A percentile compares a stretch with the other conserved stretches of the same genome.
phyloP scores from a whole-genome alignment of 1,139 yeast genomes.

The Geotrichum histeridarum region DNA sequence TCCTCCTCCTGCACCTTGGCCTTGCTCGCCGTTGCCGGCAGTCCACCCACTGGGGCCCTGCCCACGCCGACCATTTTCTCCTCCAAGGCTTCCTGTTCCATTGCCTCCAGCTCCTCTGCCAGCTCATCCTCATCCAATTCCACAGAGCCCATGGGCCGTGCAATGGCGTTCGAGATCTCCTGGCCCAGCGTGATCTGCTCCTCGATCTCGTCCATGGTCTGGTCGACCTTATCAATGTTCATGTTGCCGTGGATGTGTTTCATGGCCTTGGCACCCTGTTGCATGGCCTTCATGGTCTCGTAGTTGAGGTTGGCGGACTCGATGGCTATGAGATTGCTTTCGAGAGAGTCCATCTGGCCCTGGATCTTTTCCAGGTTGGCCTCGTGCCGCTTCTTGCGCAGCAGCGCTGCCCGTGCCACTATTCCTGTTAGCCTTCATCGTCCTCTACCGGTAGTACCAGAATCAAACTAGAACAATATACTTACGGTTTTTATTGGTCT shows the following conservation, averaged over 20 bases:
- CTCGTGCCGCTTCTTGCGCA: conserved; percentile 81
- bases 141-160: conserved; percentile 73
- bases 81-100: conserved; percentile 75
- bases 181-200: conserved; percentile 95
- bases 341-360: conserved; percentile 83
- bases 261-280: conserved; percentile 96
- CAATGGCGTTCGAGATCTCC: conserved; percentile 92
- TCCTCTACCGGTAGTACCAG: background rate
- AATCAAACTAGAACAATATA: background rate
- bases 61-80: conserved; percentile 52
- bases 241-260: conserved; percentile 92
- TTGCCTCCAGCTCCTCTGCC: conserved; percentile 86
- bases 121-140: conserved; percentile 79
- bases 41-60: conserved; percentile 37
- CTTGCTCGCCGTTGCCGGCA: conserved; percentile 23
- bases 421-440: background rate
- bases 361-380: conserved; percentile 72
- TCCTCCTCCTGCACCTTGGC: conserved; percentile 53
- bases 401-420: conserved; percentile 79
- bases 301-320: conserved; percentile 93
- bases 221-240: conserved; percentile 93
- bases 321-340: conserved; percentile 81
- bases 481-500: conserved; percentile 57
- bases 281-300: conserved; percentile 98
- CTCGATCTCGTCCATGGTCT: conserved; percentile 97